phyloP scores from a whole-genome alignment of 2,329 filamentous ascomycete genomes.

The Colletotrichum sojae region DNA sequence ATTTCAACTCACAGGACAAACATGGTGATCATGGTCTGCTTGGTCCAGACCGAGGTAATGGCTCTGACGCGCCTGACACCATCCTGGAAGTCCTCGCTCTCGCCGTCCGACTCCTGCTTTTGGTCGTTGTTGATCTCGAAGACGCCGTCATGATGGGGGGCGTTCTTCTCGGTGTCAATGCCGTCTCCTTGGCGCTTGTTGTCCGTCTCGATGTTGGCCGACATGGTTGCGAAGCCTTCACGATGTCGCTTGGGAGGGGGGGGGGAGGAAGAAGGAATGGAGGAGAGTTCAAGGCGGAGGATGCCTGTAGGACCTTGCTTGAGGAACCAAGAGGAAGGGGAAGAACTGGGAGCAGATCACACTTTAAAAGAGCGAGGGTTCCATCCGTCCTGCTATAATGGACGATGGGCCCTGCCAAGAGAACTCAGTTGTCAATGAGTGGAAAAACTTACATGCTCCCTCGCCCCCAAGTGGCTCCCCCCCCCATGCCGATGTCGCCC shows the following conservation, averaged over 20 bases:
- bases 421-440: too few relatives aligned
- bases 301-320: slow-evolving; percentile 34
- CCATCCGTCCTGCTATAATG: slow-evolving; percentile 27
- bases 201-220: slow-evolving; percentile 24
- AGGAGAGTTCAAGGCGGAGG: slow-evolving; percentile 24
- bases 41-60: slow-evolving; percentile 46
- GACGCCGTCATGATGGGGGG: slow-evolving; percentile 25
- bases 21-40: slow-evolving; percentile 53
- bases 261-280: slow-evolving; percentile 31
- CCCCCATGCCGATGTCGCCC: slow-evolving; percentile 34
- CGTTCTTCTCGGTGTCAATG: slow-evolving; percentile 36
- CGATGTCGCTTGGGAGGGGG: slow-evolving; percentile 6
- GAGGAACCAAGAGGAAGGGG: slow-evolving; percentile 21
- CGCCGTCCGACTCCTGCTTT: slow-evolving; percentile 37
- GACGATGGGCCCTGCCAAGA: slow-evolving; percentile 16
- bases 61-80: slow-evolving; percentile 57
- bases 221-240: slow-evolving; percentile 15
- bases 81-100: slow-evolving; percentile 50
- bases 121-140: slow-evolving; percentile 23
- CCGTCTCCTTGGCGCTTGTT: slow-evolving; percentile 10
- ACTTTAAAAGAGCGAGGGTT: slow-evolving; percentile 4
- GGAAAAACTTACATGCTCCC: too few relatives aligned
- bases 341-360: not conserved
- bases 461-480: not conserved
- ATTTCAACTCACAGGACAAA: slow-evolving; percentile 55